A percentile compares a stretch with the other conserved stretches of the same genome.
Conservation (phyloP, 129 eudicot species). For the Tanacetum coccineum region DNA sequence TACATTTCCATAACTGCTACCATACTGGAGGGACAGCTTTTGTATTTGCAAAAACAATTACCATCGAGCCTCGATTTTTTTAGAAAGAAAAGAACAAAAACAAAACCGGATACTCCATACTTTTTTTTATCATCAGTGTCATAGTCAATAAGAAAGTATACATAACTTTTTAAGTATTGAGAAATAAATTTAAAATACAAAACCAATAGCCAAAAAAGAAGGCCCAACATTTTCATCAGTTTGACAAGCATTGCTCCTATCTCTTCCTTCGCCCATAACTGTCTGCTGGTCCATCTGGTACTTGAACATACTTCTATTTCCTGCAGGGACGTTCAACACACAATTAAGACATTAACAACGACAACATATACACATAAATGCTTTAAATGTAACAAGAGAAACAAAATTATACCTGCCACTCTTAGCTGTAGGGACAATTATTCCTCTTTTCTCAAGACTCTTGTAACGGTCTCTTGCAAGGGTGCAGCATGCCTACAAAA, state of each 20-base stretch:
- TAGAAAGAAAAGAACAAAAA: background rate
- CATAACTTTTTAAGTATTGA: slow-evolving; percentile 6
- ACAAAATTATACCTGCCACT: slow-evolving; percentile 50
- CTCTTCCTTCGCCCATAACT: slow-evolving; percentile 1
- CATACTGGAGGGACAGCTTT: no score
- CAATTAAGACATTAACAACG: background rate
- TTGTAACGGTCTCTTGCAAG: slow-evolving; percentile 85
- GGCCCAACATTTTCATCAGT: background rate
- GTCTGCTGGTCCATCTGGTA: slow-evolving; percentile 11
- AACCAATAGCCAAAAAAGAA: background rate
- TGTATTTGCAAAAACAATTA: background rate
- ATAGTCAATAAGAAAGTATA: background rate
- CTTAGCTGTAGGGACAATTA: slow-evolving; percentile 77
- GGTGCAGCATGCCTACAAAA: slow-evolving; percentile 73
- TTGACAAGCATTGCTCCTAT: background rate
- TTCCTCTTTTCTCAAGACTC: slow-evolving; percentile 94
- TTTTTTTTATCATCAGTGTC: background rate
- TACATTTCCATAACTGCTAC: no score
- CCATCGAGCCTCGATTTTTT: background rate
- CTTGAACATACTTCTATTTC: slow-evolving; percentile 16
- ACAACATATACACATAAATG: background rate
- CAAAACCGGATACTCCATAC: background rate
- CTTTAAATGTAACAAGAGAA: background rate
- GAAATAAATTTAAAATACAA: background rate
- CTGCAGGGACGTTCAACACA: background rate